Base-by-base conservation (phyloP, 257 asterid genomes). In the Pogostemon cablin region DNA sequence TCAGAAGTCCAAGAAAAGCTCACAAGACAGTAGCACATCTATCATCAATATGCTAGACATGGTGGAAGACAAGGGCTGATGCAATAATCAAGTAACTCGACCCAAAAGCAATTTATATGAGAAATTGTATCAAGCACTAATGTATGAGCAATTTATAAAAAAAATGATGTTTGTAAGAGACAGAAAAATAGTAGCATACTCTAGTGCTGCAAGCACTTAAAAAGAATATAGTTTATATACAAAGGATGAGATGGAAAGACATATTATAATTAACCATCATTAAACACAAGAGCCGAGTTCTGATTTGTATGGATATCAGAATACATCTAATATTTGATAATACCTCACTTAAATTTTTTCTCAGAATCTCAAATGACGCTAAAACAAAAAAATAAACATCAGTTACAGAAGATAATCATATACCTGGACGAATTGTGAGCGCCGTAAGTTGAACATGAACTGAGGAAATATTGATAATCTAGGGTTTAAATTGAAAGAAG, bases 391-490 rank as follows among this genome's bases (percentile, higher is more conserved):
- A 25, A 25, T 25, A 48, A 15, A 48, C 41, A 76, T 47, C 53
- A 56, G 32, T 41, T 44, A 66, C 44, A 66, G 38, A 63, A 62
- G 47, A 57, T 71, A 72, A 49, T 15, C 12, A 69, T 46, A 43
- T 80, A 91, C 99, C 96, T 91, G 99, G 80, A 95, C 91, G 68
- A 95, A 95, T 71, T 95, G 99, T 53, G 99, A 95, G 68, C 98
- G 93, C 68, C 96, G 89, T 77, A 95, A 79, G 83, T 95, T 79
- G 85, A 91, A 95, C 69, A 95, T 84, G 82, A 91, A 95, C 90
- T 89, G 99, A 50, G 98, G 99, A 77, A 91, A 91, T 86, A 95
- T 95, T 6, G 98, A 91, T 70, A 95, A 78, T 77, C 96, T 82
- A 70, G 96, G 93, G 67, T 98, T 91, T 77, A 95, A 81, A 77